Evolutionary conservation across 2,329 filamentous ascomycete species (phyloP), one percentile per base, ranked within the genome.

Genomic region (Ophiostoma triangulosporum): DNA sequence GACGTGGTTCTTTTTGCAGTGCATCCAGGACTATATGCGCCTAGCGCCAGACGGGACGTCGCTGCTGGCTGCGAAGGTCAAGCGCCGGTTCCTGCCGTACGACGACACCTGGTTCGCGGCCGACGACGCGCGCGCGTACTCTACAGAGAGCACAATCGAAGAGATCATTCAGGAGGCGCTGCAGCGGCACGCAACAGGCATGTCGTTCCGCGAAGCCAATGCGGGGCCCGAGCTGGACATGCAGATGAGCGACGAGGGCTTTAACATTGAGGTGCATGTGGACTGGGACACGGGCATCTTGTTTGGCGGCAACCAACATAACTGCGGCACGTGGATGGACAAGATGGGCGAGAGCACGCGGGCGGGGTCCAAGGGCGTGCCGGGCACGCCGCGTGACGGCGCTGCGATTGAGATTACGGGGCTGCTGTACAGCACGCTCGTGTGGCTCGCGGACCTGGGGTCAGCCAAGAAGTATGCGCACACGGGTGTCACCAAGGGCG

Each of bases 251-350:
- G 77, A 87, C 4, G 84, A 89, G 62, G 93, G 93, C 0, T 98
- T 98, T 73, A 82, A 96, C 63, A 88, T 95, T 59, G 83, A 93
- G 56, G 84, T 97, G 60, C 80, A 86, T 56, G 87, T 95, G 11
- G 91, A 98, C 65, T 97, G 91, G 91, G 73, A 78, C 31, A 93
- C 82, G 5, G 94, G 93, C 22, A 78, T 98, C 58, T 83, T 98
- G 55, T 95, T 94, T 63, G 93, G 94, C 54, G 93, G 94, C 32
- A 97, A 88, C 63, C 90, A 96, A 64, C 77, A 73, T 69, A 98
- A 98, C 68, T 98, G 94, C 62, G 93, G 93, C 51, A 98, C 93
- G 1, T 98, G 93, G 93, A 96, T 96, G 89, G 93, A 98, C 74
- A 98, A 98, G 77, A 98, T 98, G 93, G 93, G 93, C n/a, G 93